Percentiles rank a stretch among this genome's conserved stretches.
Evolutionary conservation across 768 basidiomycete genomes (phyloP).

Genomic region (Multifurca ochricompacta): DNA sequence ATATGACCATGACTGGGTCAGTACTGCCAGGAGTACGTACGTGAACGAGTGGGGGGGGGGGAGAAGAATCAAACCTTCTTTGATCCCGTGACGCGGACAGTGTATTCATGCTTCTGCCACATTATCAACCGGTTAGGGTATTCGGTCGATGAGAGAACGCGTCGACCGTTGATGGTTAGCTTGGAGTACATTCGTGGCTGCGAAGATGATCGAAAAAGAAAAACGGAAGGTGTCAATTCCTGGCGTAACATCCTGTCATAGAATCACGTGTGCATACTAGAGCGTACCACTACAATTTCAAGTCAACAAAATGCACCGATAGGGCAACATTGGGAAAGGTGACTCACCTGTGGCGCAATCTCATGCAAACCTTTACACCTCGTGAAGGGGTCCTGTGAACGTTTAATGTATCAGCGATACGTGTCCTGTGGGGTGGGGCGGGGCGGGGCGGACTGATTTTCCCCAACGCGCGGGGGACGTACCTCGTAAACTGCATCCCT

Average conservation of each 20-base stretch:
- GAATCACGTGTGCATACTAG: constrained; percentile 33
- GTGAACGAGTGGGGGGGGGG: background rate
- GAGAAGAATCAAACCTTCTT: constrained; percentile 38
- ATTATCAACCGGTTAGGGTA: constrained; percentile 54
- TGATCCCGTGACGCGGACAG: constrained; percentile 39
- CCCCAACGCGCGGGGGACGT: constrained; percentile 38
- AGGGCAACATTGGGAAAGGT: background rate
- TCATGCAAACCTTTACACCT: constrained; percentile 22
- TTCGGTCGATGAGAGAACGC: constrained; percentile 52
- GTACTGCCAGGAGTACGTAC: no score
- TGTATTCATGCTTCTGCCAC: constrained; percentile 55
- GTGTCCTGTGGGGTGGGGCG: background rate
- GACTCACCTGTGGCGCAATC: constrained; percentile 22
- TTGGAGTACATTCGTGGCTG: constrained; percentile 50
- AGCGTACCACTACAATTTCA: constrained; percentile 40
- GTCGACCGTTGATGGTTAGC: constrained; percentile 42
- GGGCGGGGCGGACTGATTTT: background rate
- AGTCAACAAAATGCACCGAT: background rate
- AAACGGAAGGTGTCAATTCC: background rate
- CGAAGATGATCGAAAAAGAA: background rate
- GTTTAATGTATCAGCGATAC: constrained; percentile 38
- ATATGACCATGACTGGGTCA: no score
- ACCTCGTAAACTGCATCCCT: constrained; percentile 53
- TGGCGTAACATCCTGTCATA: background rate
- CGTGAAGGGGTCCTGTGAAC: constrained; percentile 1